Evolutionary conservation across 2,329 filamentous ascomycete species (phyloP).

Genomic region (Beauveria sp.): DNA sequence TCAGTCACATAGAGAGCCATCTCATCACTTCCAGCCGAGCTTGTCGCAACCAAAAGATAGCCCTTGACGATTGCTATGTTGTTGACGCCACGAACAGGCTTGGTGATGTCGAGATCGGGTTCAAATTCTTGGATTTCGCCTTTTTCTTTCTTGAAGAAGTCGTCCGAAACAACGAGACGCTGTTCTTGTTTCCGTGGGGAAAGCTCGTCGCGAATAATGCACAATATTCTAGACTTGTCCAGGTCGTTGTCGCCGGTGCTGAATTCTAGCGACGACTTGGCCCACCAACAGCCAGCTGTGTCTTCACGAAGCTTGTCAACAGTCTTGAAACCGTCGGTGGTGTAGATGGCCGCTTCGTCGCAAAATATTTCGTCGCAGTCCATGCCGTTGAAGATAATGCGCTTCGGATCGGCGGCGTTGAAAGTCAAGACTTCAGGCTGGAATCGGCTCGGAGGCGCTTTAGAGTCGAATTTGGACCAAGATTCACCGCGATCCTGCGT

Average conservation of each 20-base stretch:
- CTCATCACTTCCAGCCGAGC: constrained; percentile 73
- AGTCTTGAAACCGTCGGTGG: constrained; percentile 73
- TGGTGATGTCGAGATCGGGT: constrained; percentile 65
- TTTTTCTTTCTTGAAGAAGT: constrained; percentile 59
- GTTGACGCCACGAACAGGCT: constrained; percentile 70
- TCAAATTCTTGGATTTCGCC: constrained; percentile 57
- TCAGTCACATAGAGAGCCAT: constrained; percentile 86
- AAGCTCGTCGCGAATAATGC: constrained; percentile 67
- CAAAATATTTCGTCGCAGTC: constrained; percentile 59
- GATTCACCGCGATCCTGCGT: constrained; percentile 75
- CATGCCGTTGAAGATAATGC: constrained; percentile 77
- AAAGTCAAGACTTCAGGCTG: constrained; percentile 55
- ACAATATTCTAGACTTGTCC: constrained; percentile 67
- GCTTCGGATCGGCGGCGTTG: constrained; percentile 74
- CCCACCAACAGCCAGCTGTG: constrained; percentile 79
- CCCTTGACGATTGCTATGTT: constrained; percentile 80
- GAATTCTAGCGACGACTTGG: constrained; percentile 68
- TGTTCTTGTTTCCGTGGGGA: constrained; percentile 67
- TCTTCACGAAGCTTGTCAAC: constrained; percentile 58
- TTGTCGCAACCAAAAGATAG: constrained; percentile 76
- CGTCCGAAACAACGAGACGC: constrained; percentile 71
- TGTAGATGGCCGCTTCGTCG: constrained; percentile 61
- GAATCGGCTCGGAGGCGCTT: constrained; percentile 47
- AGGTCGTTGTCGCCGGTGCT: constrained; percentile 57
- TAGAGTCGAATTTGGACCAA: constrained; percentile 68